Evolutionary conservation across 768 basidiomycete genomes (phyloP), one percentile per base, ranked within the genome.

Genomic region (Termitomyces sp.): DNA sequence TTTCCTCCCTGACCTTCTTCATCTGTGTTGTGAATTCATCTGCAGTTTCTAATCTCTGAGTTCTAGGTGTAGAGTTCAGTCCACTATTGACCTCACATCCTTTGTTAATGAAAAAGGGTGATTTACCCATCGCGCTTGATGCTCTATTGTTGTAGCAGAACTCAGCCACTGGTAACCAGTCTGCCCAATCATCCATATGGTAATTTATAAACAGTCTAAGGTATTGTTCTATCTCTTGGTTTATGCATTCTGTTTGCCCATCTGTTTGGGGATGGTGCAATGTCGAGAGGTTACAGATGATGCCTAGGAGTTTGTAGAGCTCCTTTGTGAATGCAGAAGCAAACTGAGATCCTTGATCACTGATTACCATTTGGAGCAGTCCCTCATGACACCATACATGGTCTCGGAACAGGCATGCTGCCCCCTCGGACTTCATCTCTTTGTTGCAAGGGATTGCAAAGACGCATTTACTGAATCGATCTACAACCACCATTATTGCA

Each of bases 401-500:
- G n/a, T n/a, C n/a, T n/a, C n/a, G n/a, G 34, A 56, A 64, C 6
- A 64, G 20, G 34, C 29, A n/a, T 2, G 62, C 56, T 3, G 58
- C 38, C 3, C 58, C 58, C 2, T 47, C 47, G 15, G 32, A 53
- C 3, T 38, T 45, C 36, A 40, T 50, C 14, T 58, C 48, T 8
- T 58, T 36, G 6, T 58, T 58, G 57, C 57, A 54, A 20, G 53
- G 53, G 4, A 54, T 40, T 0, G 10, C 53, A 54, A 34, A 59
- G 3, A 17, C 42, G 0, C 49, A 5, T 59, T 59, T 59, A 25
- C 57, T 59, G 7, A 45, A 45, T 8, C 2, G 40, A 12, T 71
- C 68, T 1, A 67, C 65, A 57, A 77, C 63, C 5, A 71, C 74
- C 47, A 79, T 66, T 56, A 81, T 76, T 0, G 71, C 58, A 63